Conservation (phyloP, 352 stramenopile species). For the Peronospora farinosa region DNA sequence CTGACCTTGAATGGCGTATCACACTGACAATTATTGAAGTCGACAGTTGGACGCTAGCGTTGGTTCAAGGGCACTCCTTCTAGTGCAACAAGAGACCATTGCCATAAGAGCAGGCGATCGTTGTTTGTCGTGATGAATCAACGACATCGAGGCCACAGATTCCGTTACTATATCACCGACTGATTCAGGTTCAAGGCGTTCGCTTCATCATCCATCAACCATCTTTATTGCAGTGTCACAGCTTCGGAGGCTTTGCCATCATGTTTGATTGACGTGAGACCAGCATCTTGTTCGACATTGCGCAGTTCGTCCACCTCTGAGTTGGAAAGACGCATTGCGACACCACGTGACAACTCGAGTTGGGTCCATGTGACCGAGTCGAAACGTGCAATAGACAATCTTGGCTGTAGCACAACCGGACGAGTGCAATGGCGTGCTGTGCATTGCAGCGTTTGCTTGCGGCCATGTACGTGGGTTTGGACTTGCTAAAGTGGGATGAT, state of each 20-base stretch:
- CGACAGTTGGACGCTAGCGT: background rate
- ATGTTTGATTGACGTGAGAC: background rate
- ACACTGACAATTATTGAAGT: background rate
- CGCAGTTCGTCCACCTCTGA: too few species aligned
- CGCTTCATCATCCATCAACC: background rate
- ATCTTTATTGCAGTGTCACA: background rate
- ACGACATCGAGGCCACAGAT: too few species aligned
- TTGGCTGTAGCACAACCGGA: background rate
- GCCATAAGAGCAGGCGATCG: too few species aligned
- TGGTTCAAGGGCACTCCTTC: too few species aligned
- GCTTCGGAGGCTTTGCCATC: background rate
- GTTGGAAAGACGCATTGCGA: conserved; percentile 13
- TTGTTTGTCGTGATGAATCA: too few species aligned
- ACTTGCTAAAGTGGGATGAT: conserved; percentile 13
- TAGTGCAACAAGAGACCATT: too few species aligned
- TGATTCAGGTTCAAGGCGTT: background rate
- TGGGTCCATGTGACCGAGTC: too few species aligned
- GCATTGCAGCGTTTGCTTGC: conserved; percentile 14
- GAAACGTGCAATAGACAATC: background rate
- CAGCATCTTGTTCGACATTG: background rate
- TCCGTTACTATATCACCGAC: background rate
- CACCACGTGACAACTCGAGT: background rate
- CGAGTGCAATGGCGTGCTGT: conserved; percentile 6
- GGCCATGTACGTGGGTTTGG: conserved; percentile 9
- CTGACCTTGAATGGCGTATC: background rate